A percentile compares a stretch with the other conserved stretches of the same genome.
These are phyloP conservation scores for Colletotrichum sp. DNA, from an alignment of 2,329 filamentous ascomycete species.

Conservation along the genomic window DNA sequence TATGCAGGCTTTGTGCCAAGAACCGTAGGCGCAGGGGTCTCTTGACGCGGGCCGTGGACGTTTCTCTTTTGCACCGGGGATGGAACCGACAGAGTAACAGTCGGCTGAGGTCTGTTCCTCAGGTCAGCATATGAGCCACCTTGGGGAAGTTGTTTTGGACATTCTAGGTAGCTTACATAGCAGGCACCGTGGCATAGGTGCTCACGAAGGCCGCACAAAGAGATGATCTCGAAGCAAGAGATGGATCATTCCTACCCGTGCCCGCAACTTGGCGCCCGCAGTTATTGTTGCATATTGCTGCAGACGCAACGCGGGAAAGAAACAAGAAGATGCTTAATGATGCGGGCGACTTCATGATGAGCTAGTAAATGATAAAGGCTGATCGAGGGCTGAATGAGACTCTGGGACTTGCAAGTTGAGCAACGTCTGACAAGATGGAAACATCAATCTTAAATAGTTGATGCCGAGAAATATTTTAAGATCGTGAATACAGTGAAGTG, in stretches of 20 bases:
- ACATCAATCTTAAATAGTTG: slow-evolving; percentile 22
- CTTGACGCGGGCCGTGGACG: neutral
- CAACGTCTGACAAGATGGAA: neutral
- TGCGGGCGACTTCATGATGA: neutral
- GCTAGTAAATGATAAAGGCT: neutral
- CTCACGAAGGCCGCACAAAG: slow-evolving; percentile 13
- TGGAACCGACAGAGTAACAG: neutral
- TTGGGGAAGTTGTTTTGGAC: neutral
- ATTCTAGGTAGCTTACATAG: neutral
- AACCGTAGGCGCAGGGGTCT: neutral
- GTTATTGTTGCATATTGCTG: slow-evolving; percentile 18
- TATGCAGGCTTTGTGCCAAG: slow-evolving; percentile 17
- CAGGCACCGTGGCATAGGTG: neutral
- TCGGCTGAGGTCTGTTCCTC: neutral
- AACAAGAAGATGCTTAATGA: neutral
- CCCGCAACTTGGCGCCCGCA: slow-evolving; percentile 13
- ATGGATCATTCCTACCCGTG: neutral
- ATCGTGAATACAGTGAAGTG: neutral
- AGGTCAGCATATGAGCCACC: neutral
- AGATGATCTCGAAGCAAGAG: neutral
- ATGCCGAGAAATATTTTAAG: neutral
- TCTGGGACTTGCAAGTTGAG: neutral
- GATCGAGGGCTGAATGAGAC: neutral
- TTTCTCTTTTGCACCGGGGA: neutral
- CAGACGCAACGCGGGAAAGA: neutral